These are phyloP conservation scores for Helotiales sp. DNA, from an alignment of 2,329 filamentous ascomycete genomes.

Conservation along the genomic window DNA sequence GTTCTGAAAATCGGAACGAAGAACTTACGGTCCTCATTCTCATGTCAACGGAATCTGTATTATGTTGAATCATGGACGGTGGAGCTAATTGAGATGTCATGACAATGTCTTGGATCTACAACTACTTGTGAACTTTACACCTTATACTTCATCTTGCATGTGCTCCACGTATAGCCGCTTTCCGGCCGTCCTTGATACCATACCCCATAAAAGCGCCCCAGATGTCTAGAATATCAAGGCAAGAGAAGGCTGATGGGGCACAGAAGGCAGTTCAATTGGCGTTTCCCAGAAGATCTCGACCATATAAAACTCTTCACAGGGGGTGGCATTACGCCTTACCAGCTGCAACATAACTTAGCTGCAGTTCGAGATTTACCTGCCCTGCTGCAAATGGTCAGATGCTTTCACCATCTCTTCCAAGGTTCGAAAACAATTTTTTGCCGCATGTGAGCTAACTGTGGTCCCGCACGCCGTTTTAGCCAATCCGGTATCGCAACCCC, in stretches of 20 bases:
- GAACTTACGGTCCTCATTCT: slow-evolving; percentile 15
- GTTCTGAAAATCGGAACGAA: slow-evolving; percentile 14
- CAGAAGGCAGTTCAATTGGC: neutral
- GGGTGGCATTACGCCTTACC: slow-evolving; percentile 13
- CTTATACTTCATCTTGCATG: neutral
- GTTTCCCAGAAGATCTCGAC: neutral
- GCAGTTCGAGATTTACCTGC: slow-evolving; percentile 1
- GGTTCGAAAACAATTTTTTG: slow-evolving; percentile 14
- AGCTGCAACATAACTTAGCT: slow-evolving; percentile 5
- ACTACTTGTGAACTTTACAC: neutral
- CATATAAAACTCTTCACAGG: slow-evolving; percentile 9
- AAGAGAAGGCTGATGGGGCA: neutral
- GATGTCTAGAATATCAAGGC: neutral
- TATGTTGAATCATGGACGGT: slow-evolving; percentile 29
- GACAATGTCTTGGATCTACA: slow-evolving; percentile 14
- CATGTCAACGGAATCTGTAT: slow-evolving; percentile 29
- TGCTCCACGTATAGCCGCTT: neutral
- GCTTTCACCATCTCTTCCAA: slow-evolving; percentile 7
- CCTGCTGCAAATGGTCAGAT: slow-evolving; percentile 13
- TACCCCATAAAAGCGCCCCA: neutral
- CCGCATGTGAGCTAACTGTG: neutral
- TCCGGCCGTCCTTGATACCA: neutral
- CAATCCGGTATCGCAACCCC: slow-evolving; percentile 17
- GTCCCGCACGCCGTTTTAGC: neutral
- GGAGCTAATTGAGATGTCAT: slow-evolving; percentile 33